These are phyloP conservation scores for Citrus glauca DNA, from an alignment of 345 rosid genomes.

Conservation along the genomic window DNA sequence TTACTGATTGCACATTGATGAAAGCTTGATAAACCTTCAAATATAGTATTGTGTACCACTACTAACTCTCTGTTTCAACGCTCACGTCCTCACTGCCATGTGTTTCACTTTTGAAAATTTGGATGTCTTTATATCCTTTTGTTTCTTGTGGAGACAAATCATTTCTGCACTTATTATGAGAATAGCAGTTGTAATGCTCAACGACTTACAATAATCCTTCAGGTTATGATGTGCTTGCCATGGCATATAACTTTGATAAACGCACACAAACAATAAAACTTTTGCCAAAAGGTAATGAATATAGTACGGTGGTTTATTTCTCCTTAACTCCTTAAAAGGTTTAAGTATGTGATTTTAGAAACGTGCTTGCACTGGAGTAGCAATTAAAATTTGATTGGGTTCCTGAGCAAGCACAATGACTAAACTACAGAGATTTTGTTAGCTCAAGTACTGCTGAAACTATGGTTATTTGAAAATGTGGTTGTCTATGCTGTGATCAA, in stretches of 20 bases:
- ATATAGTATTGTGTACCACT: not conserved
- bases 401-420: not conserved
- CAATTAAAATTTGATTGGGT: not conserved
- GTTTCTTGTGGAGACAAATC: not conserved
- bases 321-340: not conserved
- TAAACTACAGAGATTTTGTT: not conserved
- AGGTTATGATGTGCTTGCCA: not conserved
- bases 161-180: not conserved
- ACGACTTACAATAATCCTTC: not conserved
- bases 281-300: not conserved
- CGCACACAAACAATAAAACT: not conserved
- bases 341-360: not conserved
- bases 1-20: not conserved
- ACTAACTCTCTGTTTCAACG: not conserved
- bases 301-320: not conserved
- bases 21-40: not conserved
- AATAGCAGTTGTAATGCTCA: not conserved
- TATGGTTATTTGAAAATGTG: no score
- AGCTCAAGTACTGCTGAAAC: not conserved
- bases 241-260: not conserved
- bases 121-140: no score
- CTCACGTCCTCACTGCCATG: not conserved
- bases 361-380: not conserved
- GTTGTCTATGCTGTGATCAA: not conserved
- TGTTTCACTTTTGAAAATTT: not conserved